These are phyloP conservation scores for Backusella tarrabulga DNA, from an alignment of 192 early-diverging fungal genomes.

Conservation along the genomic window DNA sequence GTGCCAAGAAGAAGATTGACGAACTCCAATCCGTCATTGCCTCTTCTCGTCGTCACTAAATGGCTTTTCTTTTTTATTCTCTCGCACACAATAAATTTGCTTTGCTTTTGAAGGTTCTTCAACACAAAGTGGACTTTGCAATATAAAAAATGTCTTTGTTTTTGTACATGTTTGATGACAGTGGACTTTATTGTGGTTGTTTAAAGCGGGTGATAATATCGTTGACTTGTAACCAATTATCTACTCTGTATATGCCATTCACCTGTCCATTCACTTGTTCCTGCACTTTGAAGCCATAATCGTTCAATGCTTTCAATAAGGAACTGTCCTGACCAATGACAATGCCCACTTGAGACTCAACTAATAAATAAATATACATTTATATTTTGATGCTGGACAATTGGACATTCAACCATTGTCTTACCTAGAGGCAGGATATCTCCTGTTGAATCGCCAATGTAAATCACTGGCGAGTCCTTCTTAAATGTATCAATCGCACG, in stretches of 20 bases:
- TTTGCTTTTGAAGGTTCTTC: neutral
- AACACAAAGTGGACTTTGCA: neutral
- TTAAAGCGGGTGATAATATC: neutral
- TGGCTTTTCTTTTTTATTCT: neutral
- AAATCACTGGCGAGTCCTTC: neutral
- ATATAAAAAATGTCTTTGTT: neutral
- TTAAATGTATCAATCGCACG: neutral
- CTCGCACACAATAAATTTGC: neutral
- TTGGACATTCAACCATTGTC: neutral
- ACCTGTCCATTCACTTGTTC: neutral
- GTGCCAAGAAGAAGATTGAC: conserved; percentile 99
- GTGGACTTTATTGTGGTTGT: neutral
- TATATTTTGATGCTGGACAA: neutral
- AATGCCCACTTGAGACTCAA: conserved; percentile 16
- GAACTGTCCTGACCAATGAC: conserved; percentile 15
- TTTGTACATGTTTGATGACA: no score
- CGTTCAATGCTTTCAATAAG: neutral
- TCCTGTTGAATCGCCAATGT: conserved; percentile 25
- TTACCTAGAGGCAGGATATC: conserved; percentile 20
- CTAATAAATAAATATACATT: neutral
- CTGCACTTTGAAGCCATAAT: conserved; percentile 2
- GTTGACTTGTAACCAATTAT: conserved; percentile 11
- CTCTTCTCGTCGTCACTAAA: conserved; percentile 77
- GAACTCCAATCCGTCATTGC: conserved; percentile 93
- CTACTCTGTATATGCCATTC: neutral